Evolutionary conservation across 345 rosid genomes (phyloP).

Genomic region (Camelina neglecta): DNA sequence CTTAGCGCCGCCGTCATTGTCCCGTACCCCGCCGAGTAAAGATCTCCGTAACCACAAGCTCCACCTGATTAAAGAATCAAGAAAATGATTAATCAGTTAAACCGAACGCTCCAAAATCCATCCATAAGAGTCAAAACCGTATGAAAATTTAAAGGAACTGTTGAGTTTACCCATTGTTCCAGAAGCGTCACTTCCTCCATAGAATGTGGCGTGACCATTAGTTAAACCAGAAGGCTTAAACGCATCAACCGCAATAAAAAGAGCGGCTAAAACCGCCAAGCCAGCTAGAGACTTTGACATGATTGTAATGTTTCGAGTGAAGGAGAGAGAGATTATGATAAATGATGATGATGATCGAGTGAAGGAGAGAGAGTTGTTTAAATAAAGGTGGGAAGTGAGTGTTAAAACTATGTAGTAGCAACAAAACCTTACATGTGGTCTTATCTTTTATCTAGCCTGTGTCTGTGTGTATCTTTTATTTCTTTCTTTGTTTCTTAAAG

Average conservation of each 20-base stretch:
- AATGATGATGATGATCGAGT: slow-evolving; percentile 27
- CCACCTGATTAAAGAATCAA: slow-evolving; percentile 54
- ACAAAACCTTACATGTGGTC: slow-evolving; percentile 48
- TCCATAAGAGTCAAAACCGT: neutral
- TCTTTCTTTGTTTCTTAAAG: neutral
- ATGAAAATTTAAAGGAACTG: neutral
- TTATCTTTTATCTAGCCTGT: slow-evolving; percentile 40
- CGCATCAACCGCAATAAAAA: slow-evolving; percentile 46
- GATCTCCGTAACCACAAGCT: slow-evolving; percentile 85
- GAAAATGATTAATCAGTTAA: neutral
- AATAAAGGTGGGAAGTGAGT: slow-evolving; percentile 41
- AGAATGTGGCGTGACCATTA: slow-evolving; percentile 78
- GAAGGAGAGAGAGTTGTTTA: slow-evolving; percentile 39
- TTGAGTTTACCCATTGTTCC: slow-evolving; percentile 45
- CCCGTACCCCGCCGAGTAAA: slow-evolving; percentile 68
- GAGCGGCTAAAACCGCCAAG: slow-evolving; percentile 46
- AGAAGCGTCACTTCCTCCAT: slow-evolving; percentile 83
- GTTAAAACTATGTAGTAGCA: slow-evolving; percentile 34
- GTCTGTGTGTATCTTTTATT: slow-evolving; percentile 33
- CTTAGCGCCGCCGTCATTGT: slow-evolving; percentile 76
- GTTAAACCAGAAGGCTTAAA: slow-evolving; percentile 63
- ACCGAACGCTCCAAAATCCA: neutral
- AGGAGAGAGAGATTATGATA: slow-evolving; percentile 24
- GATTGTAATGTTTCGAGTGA: neutral
- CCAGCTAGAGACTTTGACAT: slow-evolving; percentile 41